Evolutionary conservation across 805 yeast genomes (phyloP), one percentile per base, ranked within the genome.

Genomic region (Henningerozyma blattae): DNA sequence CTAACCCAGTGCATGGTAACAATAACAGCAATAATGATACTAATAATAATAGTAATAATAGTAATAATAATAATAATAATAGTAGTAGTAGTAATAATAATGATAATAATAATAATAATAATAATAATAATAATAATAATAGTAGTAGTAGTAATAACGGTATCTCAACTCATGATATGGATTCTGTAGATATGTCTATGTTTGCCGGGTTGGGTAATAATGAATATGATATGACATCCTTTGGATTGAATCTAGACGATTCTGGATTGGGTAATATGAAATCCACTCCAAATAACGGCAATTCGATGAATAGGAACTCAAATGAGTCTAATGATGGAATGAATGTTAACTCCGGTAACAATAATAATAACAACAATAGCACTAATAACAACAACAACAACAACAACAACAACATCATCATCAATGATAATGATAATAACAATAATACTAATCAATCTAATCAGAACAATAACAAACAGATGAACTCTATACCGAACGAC

Each of bases 151-250:
- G 22, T 27, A 36, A 35, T 34, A 30, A 28, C 9, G 22, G 12
- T 22, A 7, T 10, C 10, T 20, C 22, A 7, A 10, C 7, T 7
- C 22, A 20, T 7, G 22, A 20, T 20, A 20, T 20, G 22, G 9
- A 20, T 32, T 37, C 46, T 5, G 45, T 54, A 46, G 57, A 51
- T 33, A 45, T 54, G 28, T 46, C 58, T 1, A 45, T 54, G 44
- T 51, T 52, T 33, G 43, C 53, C 4, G 53, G 51, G 8, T 35
- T 54, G 27, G 65, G 59, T 34, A 44, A 52, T 26, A 38, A 47
- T 5, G 61, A 54, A 15, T 37, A 53, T 24, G 51, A 45, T 18
- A 42, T 56, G 35, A 39, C 35, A 13, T 42, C 34, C 28, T 46
- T 50, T 31, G 35, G 37, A 8, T 8, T 24, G 28, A n/a, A 19